Evolutionary conservation across 441 rosid species (phyloP).

Genomic region (Gossypium gossypioides): DNA sequence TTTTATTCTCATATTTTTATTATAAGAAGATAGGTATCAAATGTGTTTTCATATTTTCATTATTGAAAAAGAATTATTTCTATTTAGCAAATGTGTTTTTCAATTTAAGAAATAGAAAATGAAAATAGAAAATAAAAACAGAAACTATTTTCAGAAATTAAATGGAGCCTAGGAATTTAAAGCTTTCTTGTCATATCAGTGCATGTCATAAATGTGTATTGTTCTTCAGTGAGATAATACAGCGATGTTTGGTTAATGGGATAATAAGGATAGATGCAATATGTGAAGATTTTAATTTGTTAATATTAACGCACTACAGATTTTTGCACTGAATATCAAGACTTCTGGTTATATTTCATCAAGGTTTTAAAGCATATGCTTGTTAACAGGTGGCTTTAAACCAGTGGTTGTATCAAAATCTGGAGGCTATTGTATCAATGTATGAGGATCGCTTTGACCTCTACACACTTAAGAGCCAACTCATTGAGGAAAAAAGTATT

Average conservation of each 20-base stretch:
- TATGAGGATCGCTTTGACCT: constrained; percentile 87
- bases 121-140: no score
- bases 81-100: no score
- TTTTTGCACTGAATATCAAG: not conserved
- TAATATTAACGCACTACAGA: not conserved
- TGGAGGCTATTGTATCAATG: constrained; percentile 81
- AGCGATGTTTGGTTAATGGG: not conserved
- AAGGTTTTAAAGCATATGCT: not conserved
- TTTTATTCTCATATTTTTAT: no score
- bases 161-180: not conserved
- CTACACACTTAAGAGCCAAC: constrained; percentile 38
- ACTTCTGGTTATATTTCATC: not conserved
- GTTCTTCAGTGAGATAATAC: not conserved
- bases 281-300: not conserved
- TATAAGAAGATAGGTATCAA: no score
- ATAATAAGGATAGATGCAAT: not conserved
- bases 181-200: not conserved
- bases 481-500: constrained; percentile 33
- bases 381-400: constrained; percentile 65
- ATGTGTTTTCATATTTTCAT: no score
- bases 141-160: no score
- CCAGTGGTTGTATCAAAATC: constrained; percentile 78
- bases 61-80: no score
- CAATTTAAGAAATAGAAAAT: no score
- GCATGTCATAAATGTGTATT: not conserved